Evolutionary conservation across 306 rosid genomes (phyloP).

Genomic region (Begonia peltatifolia): DNA sequence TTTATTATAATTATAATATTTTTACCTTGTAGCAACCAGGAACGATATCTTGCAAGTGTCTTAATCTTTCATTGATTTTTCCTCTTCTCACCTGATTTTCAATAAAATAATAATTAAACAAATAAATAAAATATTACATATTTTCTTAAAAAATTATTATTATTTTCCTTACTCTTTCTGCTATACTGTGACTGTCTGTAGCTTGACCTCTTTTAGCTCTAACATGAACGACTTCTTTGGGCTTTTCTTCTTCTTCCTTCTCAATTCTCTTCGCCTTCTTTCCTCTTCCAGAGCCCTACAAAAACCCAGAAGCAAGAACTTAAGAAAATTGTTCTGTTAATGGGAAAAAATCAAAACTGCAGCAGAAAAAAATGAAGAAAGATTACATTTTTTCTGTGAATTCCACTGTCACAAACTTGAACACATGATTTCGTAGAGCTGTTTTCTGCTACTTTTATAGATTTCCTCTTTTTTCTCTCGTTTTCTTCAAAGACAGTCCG

Average conservation of each 20-base stretch:
- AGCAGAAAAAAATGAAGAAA: not conserved
- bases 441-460: slow-evolving; percentile 27
- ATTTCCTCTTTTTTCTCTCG: slow-evolving; percentile 40
- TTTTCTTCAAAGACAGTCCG: slow-evolving; percentile 9
- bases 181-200: slow-evolving; percentile 91
- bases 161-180: slow-evolving; percentile 67
- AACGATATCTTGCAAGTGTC: slow-evolving; percentile 76
- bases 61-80: slow-evolving; percentile 79
- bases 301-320: not conserved
- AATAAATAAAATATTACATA: not conserved
- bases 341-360: not conserved
- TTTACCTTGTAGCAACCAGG: slow-evolving; percentile 92
- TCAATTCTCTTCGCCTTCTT: slow-evolving; percentile 41
- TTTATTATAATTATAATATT: slow-evolving; percentile 1
- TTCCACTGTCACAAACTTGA: slow-evolving; percentile 39
- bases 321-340: too few relatives aligned
- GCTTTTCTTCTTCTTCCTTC: slow-evolving; percentile 34
- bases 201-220: slow-evolving; percentile 99
- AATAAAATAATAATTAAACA: not conserved
- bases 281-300: slow-evolving; percentile 48
- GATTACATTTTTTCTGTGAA: slow-evolving; percentile 32
- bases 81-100: slow-evolving; percentile 79
- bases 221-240: slow-evolving; percentile 82
- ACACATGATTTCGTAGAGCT: slow-evolving; percentile 49
- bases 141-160: not conserved